Evolutionary conservation across 441 rosid species (phyloP).

Genomic region (Pelargonium fulgidum): DNA sequence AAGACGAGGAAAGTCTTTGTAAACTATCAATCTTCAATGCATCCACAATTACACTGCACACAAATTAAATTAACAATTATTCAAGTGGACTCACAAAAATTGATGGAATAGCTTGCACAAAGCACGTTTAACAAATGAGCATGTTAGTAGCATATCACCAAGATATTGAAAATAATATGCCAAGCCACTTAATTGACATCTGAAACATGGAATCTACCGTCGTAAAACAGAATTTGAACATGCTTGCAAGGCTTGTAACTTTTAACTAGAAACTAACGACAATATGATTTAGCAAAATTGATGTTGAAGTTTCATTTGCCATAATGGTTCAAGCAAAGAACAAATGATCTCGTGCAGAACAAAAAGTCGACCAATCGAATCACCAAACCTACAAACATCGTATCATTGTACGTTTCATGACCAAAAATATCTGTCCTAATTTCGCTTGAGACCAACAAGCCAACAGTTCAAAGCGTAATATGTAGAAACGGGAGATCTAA

Average conservation of each 20-base stretch:
- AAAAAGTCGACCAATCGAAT: not conserved
- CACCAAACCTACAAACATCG: not conserved
- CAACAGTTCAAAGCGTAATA: not conserved
- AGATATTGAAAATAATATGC: not conserved
- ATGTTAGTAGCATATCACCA: not conserved
- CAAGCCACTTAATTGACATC: too few relatives aligned
- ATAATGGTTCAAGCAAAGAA: not conserved
- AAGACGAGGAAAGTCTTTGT: conserved; percentile 92
- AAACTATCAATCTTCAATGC: conserved; percentile 94
- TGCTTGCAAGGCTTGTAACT: not conserved
- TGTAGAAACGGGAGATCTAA: not conserved
- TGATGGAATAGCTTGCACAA: not conserved
- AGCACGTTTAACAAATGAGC: not conserved
- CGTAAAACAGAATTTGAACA: not conserved
- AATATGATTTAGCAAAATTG: not conserved
- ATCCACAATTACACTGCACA: conserved; percentile 87
- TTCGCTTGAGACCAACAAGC: not conserved
- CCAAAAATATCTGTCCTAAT: not conserved
- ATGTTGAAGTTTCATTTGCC: not conserved
- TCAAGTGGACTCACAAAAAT: not conserved
- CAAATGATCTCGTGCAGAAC: not conserved
- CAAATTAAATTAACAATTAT: not conserved
- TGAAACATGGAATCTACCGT: not conserved
- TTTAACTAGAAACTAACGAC: not conserved
- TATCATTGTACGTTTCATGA: not conserved